Evolutionary conservation across 2,329 filamentous ascomycete genomes (phyloP), one percentile per base, ranked within the genome.

Genomic region (Berkeleyomyces rouxiae): DNA sequence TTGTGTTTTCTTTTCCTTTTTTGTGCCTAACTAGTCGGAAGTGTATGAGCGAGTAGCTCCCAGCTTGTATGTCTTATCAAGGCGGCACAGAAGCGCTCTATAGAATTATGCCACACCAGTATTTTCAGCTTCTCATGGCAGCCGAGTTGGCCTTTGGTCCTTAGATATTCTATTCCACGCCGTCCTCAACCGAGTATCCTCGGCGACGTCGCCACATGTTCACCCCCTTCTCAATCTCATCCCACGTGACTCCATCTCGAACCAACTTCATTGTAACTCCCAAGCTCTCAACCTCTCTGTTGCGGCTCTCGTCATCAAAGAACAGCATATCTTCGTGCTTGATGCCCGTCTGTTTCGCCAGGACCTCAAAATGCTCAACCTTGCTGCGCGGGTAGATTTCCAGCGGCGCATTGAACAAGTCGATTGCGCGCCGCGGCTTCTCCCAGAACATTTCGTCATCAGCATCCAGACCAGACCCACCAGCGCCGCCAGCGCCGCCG

Each of bases 301-400:
- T 97, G 65, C 92, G 76, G 61, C 79, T 78, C 79, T 97, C 92
- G 68, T 97, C 92, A 68, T 97, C 92, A 67, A 97, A 97, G 73
- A 97, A 97, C 42, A 97, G 72, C 86, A 97, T 95, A 58, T 96
- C 89, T 66, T 86, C 81, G 69, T 83, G 95, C 4, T 77, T 75
- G 2, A 96, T 72, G 1, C 83, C 84, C 11, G 86, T 90, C 63
- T 82, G 79, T 71, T 85, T 81, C 7, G 86, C 81, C 67, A 97
- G 77, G 4, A 81, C 77, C 69, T 85, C 79, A 69, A 97, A 95
- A 73, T 97, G 92, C 66, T 82, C 81, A n/a, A 86, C 85, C 79
- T 97, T 97, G 70, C 78, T 86, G 1, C 84, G 83, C 0, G 91
- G 90, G 68, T 86, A 87, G 63, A 86, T 86, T 73, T 87, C 83